A percentile compares a stretch with the other conserved stretches of the same genome.
Conservation (phyloP, 2,329 filamentous ascomycete genomes). For the Pochonia chlamydosporia region DNA sequence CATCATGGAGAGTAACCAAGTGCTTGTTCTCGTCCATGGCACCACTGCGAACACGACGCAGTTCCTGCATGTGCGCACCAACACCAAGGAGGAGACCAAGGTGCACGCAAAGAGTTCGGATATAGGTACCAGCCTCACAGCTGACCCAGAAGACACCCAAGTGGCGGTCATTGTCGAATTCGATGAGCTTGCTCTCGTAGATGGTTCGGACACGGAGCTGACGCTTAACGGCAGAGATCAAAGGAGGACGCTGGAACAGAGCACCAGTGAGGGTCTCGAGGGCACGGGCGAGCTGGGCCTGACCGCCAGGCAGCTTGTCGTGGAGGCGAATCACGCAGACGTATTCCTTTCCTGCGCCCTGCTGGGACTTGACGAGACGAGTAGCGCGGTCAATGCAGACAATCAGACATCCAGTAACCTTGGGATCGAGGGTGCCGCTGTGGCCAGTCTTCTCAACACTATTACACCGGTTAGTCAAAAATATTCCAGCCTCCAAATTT, state of each 20-base stretch:
- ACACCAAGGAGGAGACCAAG: slow-evolving; percentile 71
- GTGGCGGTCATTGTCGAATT: slow-evolving; percentile 98
- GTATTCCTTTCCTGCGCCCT: slow-evolving; percentile 98
- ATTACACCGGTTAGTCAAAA: slow-evolving; percentile 3
- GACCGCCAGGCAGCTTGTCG: slow-evolving; percentile 88
- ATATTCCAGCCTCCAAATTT: no score
- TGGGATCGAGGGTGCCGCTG: slow-evolving; percentile 95
- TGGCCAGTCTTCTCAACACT: slow-evolving; percentile 86
- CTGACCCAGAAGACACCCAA: slow-evolving; percentile 99
- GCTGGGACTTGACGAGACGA: slow-evolving; percentile 96
- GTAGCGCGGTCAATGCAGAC: slow-evolving; percentile 96
- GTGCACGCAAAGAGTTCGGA: slow-evolving; percentile 96
- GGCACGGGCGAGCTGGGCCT: slow-evolving; percentile 86
- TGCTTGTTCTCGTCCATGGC: slow-evolving; percentile 89
- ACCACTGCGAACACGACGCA: slow-evolving; percentile 86
- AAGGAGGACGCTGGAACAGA: slow-evolving; percentile 82
- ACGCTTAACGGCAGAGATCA: slow-evolving; percentile 98
- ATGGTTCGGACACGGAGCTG: slow-evolving; percentile 98
- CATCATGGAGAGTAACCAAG: slow-evolving; percentile 80
- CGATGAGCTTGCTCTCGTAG: slow-evolving; percentile 91
- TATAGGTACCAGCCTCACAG: slow-evolving; percentile 96
- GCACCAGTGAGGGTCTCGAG: slow-evolving; percentile 95
- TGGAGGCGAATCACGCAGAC: slow-evolving; percentile 93
- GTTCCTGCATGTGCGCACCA: slow-evolving; percentile 97
- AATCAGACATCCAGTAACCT: slow-evolving; percentile 93